Evolutionary conservation across 768 basidiomycete species (phyloP).

Genomic region (Dioszegia crocea): DNA sequence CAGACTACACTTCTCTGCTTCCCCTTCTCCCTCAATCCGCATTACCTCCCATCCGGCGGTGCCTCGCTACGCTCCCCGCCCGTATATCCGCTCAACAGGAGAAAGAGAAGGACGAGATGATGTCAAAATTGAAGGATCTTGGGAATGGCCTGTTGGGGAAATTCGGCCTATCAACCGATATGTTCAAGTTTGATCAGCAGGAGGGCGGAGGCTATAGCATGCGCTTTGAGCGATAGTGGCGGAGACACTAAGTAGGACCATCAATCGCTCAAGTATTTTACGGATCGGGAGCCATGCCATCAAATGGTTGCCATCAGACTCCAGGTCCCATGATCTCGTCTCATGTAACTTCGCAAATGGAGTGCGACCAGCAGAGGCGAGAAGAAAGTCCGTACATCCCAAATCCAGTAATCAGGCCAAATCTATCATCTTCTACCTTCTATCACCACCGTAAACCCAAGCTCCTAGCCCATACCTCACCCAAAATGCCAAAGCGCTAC

Average conservation of each 20-base stretch:
- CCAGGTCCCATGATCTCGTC: no score
- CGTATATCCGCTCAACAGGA: constrained; percentile 73
- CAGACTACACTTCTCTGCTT: constrained; percentile 76
- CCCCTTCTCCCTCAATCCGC: constrained; percentile 61
- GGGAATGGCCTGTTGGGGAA: constrained; percentile 90
- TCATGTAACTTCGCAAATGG: no score
- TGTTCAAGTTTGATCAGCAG: constrained; percentile 93
- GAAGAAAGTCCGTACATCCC: no score
- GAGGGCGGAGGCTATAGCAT: constrained; percentile 93
- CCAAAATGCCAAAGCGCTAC: constrained; percentile 75
- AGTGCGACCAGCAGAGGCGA: no score
- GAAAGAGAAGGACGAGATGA: constrained; percentile 82
- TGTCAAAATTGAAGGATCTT: constrained; percentile 83
- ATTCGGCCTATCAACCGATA: constrained; percentile 91
- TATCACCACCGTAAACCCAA: constrained; percentile 85
- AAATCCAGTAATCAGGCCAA: no score
- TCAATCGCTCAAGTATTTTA: no score
- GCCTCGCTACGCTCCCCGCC: constrained; percentile 60
- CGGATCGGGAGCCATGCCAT: no score
- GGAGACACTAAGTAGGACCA: no score
- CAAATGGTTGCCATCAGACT: no score
- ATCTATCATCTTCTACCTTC: constrained; percentile 49
- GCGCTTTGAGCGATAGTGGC: constrained; percentile 59
- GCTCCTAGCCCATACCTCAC: constrained; percentile 86
- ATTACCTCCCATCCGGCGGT: constrained; percentile 54